Conservation (phyloP, 2,329 filamentous ascomycete genomes). For the Periconia macrospinosa region DNA sequence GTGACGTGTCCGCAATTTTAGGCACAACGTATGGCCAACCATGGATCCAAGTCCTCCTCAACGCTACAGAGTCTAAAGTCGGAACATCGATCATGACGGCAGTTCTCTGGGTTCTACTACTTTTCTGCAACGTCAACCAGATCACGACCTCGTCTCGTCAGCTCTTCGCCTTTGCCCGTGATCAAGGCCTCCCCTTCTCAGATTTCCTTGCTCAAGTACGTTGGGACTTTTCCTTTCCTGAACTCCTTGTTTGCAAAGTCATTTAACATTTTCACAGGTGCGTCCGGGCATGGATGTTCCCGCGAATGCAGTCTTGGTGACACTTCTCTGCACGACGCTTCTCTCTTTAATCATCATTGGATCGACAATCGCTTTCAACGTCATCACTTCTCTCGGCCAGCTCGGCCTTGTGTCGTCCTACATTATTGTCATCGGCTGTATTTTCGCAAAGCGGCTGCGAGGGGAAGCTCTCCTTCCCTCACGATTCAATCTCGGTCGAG, state of each 20-base stretch:
- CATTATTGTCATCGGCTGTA: slow-evolving; percentile 50
- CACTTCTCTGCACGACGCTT: slow-evolving; percentile 42
- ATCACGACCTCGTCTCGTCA: slow-evolving; percentile 35
- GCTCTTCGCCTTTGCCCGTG: slow-evolving; percentile 39
- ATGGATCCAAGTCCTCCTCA: slow-evolving; percentile 28
- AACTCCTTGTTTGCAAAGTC: background rate
- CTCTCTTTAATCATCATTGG: slow-evolving; percentile 56
- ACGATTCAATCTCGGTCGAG: slow-evolving; percentile 50
- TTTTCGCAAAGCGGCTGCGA: slow-evolving; percentile 49
- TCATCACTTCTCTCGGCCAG: slow-evolving; percentile 24
- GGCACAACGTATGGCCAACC: slow-evolving; percentile 20
- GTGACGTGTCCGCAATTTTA: slow-evolving; percentile 15
- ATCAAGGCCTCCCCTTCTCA: slow-evolving; percentile 23
- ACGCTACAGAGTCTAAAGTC: slow-evolving; percentile 22
- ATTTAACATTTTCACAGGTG: slow-evolving; percentile 13
- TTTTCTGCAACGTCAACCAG: slow-evolving; percentile 17
- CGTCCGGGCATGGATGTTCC: slow-evolving; percentile 34
- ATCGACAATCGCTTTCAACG: slow-evolving; percentile 38
- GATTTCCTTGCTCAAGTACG: slow-evolving; percentile 11
- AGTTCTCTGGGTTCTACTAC: slow-evolving; percentile 21
- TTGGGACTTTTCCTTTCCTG: slow-evolving; percentile 6
- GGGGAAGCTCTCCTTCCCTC: slow-evolving; percentile 47
- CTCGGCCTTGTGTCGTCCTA: slow-evolving; percentile 28
- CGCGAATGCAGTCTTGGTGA: slow-evolving; percentile 49
- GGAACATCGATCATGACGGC: slow-evolving; percentile 29